These are phyloP conservation scores for Dactylonectria macrodidyma DNA, from an alignment of 2,329 filamentous ascomycete species.

Conservation along the genomic window DNA sequence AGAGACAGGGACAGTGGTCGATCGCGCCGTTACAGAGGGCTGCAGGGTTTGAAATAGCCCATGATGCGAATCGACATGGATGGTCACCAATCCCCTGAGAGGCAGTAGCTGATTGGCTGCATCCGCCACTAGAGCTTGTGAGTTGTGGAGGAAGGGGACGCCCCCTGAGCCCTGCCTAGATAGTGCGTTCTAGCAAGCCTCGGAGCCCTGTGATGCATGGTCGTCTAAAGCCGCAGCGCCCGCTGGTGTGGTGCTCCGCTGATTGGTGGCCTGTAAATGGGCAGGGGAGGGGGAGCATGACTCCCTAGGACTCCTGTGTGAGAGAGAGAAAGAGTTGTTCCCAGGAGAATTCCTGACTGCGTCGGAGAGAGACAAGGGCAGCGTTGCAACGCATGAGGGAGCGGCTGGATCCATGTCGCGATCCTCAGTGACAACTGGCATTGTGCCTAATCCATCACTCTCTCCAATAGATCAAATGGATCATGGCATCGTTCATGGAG, in stretches of 20 bases:
- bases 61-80: slow-evolving; percentile 4
- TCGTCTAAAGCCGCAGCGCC: slow-evolving; percentile 38
- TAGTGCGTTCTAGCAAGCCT: slow-evolving; percentile 28
- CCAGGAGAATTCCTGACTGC: neutral
- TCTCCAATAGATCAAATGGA: slow-evolving; percentile 22
- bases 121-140: slow-evolving; percentile 17
- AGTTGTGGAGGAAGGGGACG: neutral
- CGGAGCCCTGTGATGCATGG: slow-evolving; percentile 27
- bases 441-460: slow-evolving; percentile 23
- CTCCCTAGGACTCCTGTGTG: slow-evolving; percentile 19
- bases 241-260: slow-evolving; percentile 25
- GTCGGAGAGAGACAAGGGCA: slow-evolving; percentile 13
- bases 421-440: slow-evolving; percentile 33
- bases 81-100: slow-evolving; percentile 44
- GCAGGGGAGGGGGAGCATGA: slow-evolving; percentile 28
- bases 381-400: slow-evolving; percentile 15
- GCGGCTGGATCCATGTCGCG: slow-evolving; percentile 22
- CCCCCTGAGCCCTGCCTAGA: slow-evolving; percentile 30
- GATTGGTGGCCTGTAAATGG: slow-evolving; percentile 31
- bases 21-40: slow-evolving; percentile 45
- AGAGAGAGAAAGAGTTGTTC: slow-evolving; percentile 14
- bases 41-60: slow-evolving; percentile 39
- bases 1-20: slow-evolving; percentile 26
- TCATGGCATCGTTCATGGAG: slow-evolving; percentile 24
- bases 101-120: slow-evolving; percentile 42